Evolutionary conservation across 2,329 filamentous ascomycete species (phyloP), one percentile per base, ranked within the genome.

Genomic region (Biscogniauxia sp.): DNA sequence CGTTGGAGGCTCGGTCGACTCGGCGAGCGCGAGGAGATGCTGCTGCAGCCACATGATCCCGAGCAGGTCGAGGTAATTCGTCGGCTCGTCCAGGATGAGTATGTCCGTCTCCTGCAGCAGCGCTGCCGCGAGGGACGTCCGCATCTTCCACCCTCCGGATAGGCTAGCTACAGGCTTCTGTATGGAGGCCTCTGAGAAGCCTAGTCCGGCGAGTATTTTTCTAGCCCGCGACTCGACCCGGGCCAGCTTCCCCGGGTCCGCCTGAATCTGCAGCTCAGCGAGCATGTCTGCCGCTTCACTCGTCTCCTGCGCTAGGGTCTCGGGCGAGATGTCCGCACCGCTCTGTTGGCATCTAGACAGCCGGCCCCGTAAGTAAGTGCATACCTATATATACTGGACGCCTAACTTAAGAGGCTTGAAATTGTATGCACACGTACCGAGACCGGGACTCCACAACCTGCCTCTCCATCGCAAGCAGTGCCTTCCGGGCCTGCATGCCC

Each of bases 41-140:
- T 83, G 83, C 70, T 96, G 89, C 1, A 97, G 80, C 91, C 92
- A 96, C 59, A 96, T 85, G 60, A 96, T 93, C 1, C 90, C 91
- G 0, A 93, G 82, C 0, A 96, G 79, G 69, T 96, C 92, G 1
- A 96, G 82, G 71, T 92, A 96, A 70, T 96, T 96, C 37, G 92
- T 96, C 0, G 92, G 92, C 72, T 96, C 92, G 72, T 96, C 92
- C 1, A 96, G 84, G 55, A 96, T 88, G 60, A 96, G 80, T 2
- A 96, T 85, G 66, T 96, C 91, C 0, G 88, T 85, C 7, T 88
- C 84, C 63, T 93, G 88, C 1, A 92, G 83, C 3, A 96, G 79
- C 0, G 86, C 85, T 2, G 80, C 79, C 2, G 88, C 88, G 0
- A 92, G 79, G 60, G 86, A 80, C 26, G 85, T 85, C 9, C 89